Conservation (phyloP, 192 early-diverging fungal species). For the Tieghemiomyces parasiticus region DNA sequence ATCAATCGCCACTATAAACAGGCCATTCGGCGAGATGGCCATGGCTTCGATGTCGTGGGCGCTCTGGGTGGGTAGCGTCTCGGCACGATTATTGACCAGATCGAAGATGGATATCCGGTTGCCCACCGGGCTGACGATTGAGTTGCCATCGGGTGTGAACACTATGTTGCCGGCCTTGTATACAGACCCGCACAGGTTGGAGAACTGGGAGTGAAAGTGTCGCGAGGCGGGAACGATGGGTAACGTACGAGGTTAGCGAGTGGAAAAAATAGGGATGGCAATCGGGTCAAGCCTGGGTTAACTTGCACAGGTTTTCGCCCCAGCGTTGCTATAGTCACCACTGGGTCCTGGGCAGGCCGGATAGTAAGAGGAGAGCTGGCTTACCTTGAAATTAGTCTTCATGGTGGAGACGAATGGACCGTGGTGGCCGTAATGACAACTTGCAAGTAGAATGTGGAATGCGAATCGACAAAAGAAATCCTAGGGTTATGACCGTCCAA, state of each 20-base stretch:
- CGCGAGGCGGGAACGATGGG: not conserved
- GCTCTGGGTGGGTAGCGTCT: conserved; percentile 90
- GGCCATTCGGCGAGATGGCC: conserved; percentile 78
- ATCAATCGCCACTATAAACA: conserved; percentile 81
- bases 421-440: too few relatives aligned
- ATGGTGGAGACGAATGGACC: too few relatives aligned
- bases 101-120: conserved; percentile 94
- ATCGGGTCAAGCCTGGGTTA: not conserved
- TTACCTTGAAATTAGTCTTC: conserved; percentile 6
- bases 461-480: too few relatives aligned
- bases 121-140: conserved; percentile 86
- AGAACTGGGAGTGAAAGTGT: conserved; percentile 45
- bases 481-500: too few relatives aligned
- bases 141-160: conserved; percentile 91
- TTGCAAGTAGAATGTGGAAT: too few relatives aligned
- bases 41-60: conserved; percentile 77
- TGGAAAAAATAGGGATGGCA: not conserved
- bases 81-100: conserved; percentile 80
- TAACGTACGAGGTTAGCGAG: too few relatives aligned
- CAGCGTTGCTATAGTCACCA: not conserved
- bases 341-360: too few relatives aligned
- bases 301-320: not conserved
- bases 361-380: not conserved
- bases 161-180: conserved; percentile 92
- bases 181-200: conserved; percentile 95